Conservation (phyloP, 805 yeast genomes). For the Saturnispora serradocipensis region DNA sequence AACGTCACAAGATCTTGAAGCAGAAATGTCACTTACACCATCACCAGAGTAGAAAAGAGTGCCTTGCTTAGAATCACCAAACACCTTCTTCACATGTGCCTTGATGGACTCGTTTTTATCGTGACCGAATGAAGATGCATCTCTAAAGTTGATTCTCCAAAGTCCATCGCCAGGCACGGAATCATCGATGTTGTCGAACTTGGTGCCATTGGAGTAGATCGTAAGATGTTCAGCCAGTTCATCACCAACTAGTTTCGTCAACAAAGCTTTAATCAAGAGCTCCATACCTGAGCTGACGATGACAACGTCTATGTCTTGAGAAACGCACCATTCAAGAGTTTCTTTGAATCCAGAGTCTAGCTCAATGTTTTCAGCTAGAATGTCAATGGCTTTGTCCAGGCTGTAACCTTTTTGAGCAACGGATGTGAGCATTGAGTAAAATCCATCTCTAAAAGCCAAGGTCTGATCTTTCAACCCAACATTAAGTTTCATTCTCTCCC, state of each 20-base stretch:
- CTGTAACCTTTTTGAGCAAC: constrained; percentile 38
- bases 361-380: constrained; percentile 52
- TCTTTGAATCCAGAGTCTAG: constrained; percentile 86
- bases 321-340: constrained; percentile 72
- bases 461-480: constrained; percentile 61
- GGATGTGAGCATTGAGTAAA: constrained; percentile 75
- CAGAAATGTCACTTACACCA: constrained; percentile 91
- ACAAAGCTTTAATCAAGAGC: constrained; percentile 76
- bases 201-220: constrained; percentile 63
- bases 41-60: constrained; percentile 90
- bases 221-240: constrained; percentile 64
- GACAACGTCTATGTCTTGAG: constrained; percentile 67
- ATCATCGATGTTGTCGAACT: constrained; percentile 65
- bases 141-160: constrained; percentile 83
- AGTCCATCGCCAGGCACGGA: constrained; percentile 32
- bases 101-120: constrained; percentile 82
- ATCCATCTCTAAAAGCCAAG: constrained; percentile 73
- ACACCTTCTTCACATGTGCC: constrained; percentile 29
- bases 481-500: constrained; percentile 56
- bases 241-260: constrained; percentile 49
- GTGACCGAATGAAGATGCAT: constrained; percentile 86
- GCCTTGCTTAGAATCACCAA: constrained; percentile 36
- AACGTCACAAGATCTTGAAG: constrained; percentile 90
- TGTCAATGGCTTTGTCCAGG: constrained; percentile 72
- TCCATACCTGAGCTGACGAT: constrained; percentile 92